phyloP scores from a whole-genome alignment of 2,329 filamentous ascomycete species.

The Elsinoe perseae region DNA sequence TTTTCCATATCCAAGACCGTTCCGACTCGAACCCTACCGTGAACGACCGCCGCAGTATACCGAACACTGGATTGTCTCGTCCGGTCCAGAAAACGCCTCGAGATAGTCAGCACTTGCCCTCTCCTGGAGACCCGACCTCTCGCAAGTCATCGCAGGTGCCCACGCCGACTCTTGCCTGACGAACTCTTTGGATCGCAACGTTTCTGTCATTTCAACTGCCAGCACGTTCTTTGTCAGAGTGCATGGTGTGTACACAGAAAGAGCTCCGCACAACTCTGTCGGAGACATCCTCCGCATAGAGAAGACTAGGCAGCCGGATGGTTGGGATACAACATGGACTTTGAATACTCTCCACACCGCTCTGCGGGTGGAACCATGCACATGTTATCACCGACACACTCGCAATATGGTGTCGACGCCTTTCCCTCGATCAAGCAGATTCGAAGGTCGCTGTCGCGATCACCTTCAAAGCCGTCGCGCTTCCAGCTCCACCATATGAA shows the following conservation, averaged over 20 bases:
- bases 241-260: slow-evolving; percentile 14
- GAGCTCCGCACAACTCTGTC: slow-evolving; percentile 12
- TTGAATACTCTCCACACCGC: slow-evolving; percentile 44
- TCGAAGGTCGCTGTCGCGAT: slow-evolving; percentile 79
- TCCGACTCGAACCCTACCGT: not conserved
- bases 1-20: not conserved
- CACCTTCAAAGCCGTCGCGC: slow-evolving; percentile 71
- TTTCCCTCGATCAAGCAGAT: slow-evolving; percentile 74
- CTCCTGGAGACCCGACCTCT: not conserved
- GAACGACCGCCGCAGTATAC: not conserved
- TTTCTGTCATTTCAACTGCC: not conserved
- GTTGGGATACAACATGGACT: slow-evolving; percentile 34
- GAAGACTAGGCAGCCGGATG: slow-evolving; percentile 5
- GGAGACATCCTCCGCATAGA: slow-evolving; percentile 11
- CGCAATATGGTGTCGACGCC: slow-evolving; percentile 63
- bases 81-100: slow-evolving; percentile 12
- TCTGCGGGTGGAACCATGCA: slow-evolving; percentile 67
- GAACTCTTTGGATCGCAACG: not conserved
- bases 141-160: not conserved
- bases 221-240: not conserved
- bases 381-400: slow-evolving; percentile 68
- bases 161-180: not conserved
- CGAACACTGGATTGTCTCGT: not conserved
- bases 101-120: slow-evolving; percentile 4
- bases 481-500: slow-evolving; percentile 53